These are phyloP conservation scores for Penicillium verhagenii DNA, from an alignment of 495 filamentous ascomycete species.

Conservation along the genomic window DNA sequence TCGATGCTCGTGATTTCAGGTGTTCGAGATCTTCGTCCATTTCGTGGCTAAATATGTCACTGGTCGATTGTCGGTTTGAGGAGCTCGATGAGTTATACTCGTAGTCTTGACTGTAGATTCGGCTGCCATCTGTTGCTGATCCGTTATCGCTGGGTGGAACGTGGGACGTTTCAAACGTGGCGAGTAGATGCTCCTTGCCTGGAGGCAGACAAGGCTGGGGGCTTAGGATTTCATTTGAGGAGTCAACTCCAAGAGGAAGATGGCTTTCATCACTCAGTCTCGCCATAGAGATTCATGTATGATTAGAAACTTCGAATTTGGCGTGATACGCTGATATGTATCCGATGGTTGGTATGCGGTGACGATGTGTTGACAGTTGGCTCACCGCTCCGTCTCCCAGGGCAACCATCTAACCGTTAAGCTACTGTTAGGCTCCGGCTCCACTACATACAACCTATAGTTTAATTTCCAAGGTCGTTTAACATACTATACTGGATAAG, in stretches of 20 bases:
- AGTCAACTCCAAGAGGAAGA: slow-evolving; percentile 3
- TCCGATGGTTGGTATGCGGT: neutral
- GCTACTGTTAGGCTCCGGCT: neutral
- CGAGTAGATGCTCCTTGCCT: slow-evolving; percentile 19
- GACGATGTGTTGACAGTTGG: slow-evolving; percentile 1
- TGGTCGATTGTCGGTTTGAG: slow-evolving; percentile 34
- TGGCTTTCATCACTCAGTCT: slow-evolving; percentile 17
- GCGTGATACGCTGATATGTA: neutral
- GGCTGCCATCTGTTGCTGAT: slow-evolving; percentile 20
- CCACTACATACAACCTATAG: too few relatives aligned
- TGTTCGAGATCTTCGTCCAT: slow-evolving; percentile 33
- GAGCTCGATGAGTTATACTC: slow-evolving; percentile 40
- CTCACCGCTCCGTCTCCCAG: slow-evolving; percentile 5
- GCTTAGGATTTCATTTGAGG: slow-evolving; percentile 24
- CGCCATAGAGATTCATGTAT: slow-evolving; percentile 19
- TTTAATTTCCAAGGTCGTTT: too few relatives aligned
- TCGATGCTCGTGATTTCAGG: slow-evolving; percentile 38
- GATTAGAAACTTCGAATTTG: neutral
- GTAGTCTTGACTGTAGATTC: slow-evolving; percentile 27
- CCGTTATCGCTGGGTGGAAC: slow-evolving; percentile 14
- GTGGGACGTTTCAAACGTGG: slow-evolving; percentile 23
- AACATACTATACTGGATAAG: too few relatives aligned
- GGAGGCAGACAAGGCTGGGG: slow-evolving; percentile 21
- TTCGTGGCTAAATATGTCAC: slow-evolving; percentile 29
- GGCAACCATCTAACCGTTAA: slow-evolving; percentile 6